Evolutionary conservation across 805 yeast species (phyloP), one percentile per base, ranked within the genome.

Genomic region (Schwanniomyces pseudopolymorphus): DNA sequence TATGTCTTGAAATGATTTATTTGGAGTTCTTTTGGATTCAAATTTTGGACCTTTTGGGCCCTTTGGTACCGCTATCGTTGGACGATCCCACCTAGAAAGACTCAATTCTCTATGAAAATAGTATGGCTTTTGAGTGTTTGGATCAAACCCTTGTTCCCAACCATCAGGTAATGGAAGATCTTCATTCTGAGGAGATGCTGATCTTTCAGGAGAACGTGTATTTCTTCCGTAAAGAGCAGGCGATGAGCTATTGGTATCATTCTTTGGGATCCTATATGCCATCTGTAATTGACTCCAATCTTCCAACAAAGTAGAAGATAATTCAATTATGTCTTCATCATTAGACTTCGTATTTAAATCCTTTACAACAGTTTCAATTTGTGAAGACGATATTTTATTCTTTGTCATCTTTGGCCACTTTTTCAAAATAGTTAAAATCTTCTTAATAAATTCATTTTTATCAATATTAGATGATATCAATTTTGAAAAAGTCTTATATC

Each of bases 231-330:
- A 60, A 16, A 46, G 41, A 4, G 53, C 44, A 16, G 50, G 48
- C 4, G 51, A 40, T 19, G 43, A 39, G 10, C 14, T 44, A 8
- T 44, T 51, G 24, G 27, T 36, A 40, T 52, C 40, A 39, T 49
- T 26, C 55, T 91, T 84, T 1, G 95, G 91, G 43, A 92, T 91
- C 39, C 94, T 78, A 59, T 85, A 87, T n/a, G 90, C 91, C 79
- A 88, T 81, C 59, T 86, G 84, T 48, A 88, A 77, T 21, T 70
- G 69, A 39, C 83, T 71, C 97, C 97, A 92, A 46, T 75, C 84
- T 0, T 74, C 70, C 22, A 88, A 56, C 33, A 92, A 65, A 5
- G 63, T 61, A 2, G 62, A 48, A 3, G 85, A 75, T 44, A 74
- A 64, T 1, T 45, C 46, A 52, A 63, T 58, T 27, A 75, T 57